phyloP scores from a whole-genome alignment of 768 basidiomycete genomes.

The Hygrophoropsis aurantiaca region DNA sequence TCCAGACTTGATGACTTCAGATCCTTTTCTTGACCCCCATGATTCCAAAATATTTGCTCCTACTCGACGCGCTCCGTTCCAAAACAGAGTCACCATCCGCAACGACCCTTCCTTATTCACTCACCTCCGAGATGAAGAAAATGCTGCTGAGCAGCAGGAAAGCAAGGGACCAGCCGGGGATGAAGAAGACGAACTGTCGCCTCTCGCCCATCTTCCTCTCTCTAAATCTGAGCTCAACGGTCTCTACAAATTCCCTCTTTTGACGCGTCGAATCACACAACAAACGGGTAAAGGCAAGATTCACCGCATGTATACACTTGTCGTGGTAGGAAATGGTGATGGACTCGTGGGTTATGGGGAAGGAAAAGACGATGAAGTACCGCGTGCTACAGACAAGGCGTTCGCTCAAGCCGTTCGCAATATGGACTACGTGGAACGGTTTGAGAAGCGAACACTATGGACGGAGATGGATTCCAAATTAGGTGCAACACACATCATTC shows the following conservation, averaged over 20 bases:
- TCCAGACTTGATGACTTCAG: slow-evolving; percentile 64
- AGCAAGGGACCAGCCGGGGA: slow-evolving; percentile 27
- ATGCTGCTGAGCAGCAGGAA: slow-evolving; percentile 27
- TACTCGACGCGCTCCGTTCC: slow-evolving; percentile 48
- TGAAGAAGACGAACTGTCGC: slow-evolving; percentile 12
- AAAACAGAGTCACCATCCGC: slow-evolving; percentile 63
- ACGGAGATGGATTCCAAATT: slow-evolving; percentile 85
- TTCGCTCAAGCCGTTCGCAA: slow-evolving; percentile 71
- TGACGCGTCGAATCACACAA: slow-evolving; percentile 65
- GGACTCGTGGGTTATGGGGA: slow-evolving; percentile 84
- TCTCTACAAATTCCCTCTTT: slow-evolving; percentile 40
- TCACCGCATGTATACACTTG: slow-evolving; percentile 55
- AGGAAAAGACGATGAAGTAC: slow-evolving; percentile 65
- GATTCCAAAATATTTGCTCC: slow-evolving; percentile 56
- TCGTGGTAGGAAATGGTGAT: slow-evolving; percentile 79
- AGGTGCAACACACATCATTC: slow-evolving; percentile 75
- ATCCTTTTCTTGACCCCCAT: slow-evolving; percentile 62
- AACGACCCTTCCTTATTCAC: slow-evolving; percentile 71
- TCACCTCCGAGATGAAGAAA: slow-evolving; percentile 24
- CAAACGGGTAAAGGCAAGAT: slow-evolving; percentile 96
- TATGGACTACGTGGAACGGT: slow-evolving; percentile 93
- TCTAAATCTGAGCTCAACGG: slow-evolving; percentile 22
- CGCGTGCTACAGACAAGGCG: slow-evolving; percentile 58
- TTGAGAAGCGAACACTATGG: slow-evolving; percentile 94
- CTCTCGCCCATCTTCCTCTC: slow-evolving; percentile 15